phyloP scores from a whole-genome alignment of 371 early-diverging fungal genomes.

The Rhizopus delemar region DNA sequence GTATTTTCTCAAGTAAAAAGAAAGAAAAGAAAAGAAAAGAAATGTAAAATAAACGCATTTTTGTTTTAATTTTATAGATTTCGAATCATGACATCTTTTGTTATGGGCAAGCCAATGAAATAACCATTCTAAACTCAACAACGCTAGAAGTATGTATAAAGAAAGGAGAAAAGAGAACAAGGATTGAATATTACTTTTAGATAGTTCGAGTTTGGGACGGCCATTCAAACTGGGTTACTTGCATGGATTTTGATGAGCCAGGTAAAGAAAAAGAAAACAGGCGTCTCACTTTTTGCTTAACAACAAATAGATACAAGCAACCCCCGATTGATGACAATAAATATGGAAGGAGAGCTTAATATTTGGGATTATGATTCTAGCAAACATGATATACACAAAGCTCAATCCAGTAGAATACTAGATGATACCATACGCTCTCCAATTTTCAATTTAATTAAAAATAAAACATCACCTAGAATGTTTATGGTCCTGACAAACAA shows the following conservation, averaged over 20 bases:
- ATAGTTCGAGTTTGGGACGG: conserved; percentile 70
- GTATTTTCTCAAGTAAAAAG: conserved; percentile 39
- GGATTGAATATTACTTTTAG: conserved; percentile 26
- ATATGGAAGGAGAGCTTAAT: conserved; percentile 49
- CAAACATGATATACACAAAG: conserved; percentile 44
- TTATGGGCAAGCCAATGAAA: conserved; percentile 47
- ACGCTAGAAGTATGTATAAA: conserved; percentile 46
- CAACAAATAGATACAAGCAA: conserved; percentile 15
- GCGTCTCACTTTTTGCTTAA: too few relatives aligned
- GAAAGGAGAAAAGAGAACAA: background rate
- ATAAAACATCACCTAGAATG: conserved; percentile 22
- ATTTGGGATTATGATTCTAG: conserved; percentile 55
- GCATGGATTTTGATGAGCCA: conserved; percentile 57
- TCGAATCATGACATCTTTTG: conserved; percentile 46
- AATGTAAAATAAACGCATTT: background rate
- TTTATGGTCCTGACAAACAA: conserved; percentile 38
- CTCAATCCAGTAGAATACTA: conserved; percentile 24
- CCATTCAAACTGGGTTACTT: conserved; percentile 66
- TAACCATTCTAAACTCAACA: conserved; percentile 48
- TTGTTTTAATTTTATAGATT: conserved; percentile 20
- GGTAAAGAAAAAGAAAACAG: conserved; percentile 37
- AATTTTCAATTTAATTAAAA: conserved; percentile 30
- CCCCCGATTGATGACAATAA: conserved; percentile 38
- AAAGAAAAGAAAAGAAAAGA: background rate
- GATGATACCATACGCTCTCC: background rate